Evolutionary conservation across 441 rosid species (phyloP).

Genomic region (Croton setiger): DNA sequence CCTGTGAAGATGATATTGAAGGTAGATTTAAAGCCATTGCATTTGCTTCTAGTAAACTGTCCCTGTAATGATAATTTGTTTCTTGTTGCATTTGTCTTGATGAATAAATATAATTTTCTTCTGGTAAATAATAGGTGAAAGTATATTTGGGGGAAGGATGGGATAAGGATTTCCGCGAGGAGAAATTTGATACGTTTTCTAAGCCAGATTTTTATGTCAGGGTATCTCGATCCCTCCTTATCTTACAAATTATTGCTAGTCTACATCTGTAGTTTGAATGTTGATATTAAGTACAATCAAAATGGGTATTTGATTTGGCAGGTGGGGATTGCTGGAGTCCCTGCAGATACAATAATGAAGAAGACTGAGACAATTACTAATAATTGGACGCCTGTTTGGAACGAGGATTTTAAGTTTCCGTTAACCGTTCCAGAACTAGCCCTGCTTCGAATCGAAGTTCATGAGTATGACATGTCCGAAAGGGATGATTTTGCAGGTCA

Average conservation of each 20-base stretch:
- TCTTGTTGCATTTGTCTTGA: neutral
- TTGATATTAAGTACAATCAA: neutral
- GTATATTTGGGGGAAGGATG: constrained; percentile 92
- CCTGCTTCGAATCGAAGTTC: constrained; percentile 66
- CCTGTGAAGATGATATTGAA: constrained; percentile 57
- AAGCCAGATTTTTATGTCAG: constrained; percentile 71
- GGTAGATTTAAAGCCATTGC: constrained; percentile 32
- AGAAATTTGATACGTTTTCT: constrained; percentile 71
- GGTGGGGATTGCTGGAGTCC: constrained; percentile 79
- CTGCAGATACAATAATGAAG: constrained; percentile 53
- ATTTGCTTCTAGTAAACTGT: neutral
- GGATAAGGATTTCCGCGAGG: constrained; percentile 55
- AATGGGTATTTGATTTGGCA: constrained; percentile 17
- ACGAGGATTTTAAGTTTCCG: constrained; percentile 68
- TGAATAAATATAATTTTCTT: neutral
- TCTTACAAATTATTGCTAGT: neutral
- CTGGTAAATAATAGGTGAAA: constrained; percentile 47
- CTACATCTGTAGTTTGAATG: neutral
- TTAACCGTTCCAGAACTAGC: constrained; percentile 77
- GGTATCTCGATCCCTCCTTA: constrained; percentile 24
- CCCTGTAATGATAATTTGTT: neutral
- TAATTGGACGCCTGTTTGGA: constrained; percentile 67
- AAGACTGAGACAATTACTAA: constrained; percentile 53
- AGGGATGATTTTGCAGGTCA: constrained; percentile 86
- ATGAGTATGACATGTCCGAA: constrained; percentile 64